These are phyloP conservation scores for Dicorynia guianensis DNA, from an alignment of 306 rosid species.

Conservation along the genomic window DNA sequence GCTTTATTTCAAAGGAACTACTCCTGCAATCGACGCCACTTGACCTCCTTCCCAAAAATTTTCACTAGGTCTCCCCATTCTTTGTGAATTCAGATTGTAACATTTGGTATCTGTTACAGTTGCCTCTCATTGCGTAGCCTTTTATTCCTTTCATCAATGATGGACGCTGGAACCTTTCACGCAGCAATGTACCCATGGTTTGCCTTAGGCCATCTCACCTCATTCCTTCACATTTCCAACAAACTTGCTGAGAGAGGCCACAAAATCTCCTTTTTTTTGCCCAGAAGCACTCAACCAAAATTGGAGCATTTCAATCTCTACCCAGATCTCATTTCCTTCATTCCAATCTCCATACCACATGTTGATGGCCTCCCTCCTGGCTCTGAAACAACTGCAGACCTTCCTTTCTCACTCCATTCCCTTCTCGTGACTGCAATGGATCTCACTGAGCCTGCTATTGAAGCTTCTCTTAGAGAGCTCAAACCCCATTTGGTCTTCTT, in stretches of 20 bases:
- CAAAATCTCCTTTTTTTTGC: constrained; percentile 65
- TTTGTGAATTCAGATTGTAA: background rate
- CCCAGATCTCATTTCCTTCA: constrained; percentile 63
- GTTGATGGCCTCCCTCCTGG: constrained; percentile 66
- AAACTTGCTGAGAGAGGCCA: constrained; percentile 71
- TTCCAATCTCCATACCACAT: constrained; percentile 63
- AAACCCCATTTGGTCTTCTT: constrained; percentile 60
- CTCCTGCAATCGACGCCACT: background rate
- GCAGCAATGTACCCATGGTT: constrained; percentile 74
- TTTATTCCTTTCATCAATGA: constrained; percentile 19
- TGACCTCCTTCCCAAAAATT: background rate
- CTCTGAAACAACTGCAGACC: constrained; percentile 68
- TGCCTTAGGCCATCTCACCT: constrained; percentile 72
- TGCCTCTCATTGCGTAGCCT: background rate
- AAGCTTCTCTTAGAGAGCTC: constrained; percentile 46
- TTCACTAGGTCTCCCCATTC: constrained; percentile 2
- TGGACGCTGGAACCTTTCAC: constrained; percentile 45
- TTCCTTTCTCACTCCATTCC: constrained; percentile 47
- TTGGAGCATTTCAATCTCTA: constrained; percentile 61
- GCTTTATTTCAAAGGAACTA: background rate
- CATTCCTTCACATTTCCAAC: constrained; percentile 71
- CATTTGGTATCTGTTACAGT: background rate
- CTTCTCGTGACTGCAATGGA: constrained; percentile 71
- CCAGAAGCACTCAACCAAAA: constrained; percentile 49
- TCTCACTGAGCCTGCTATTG: constrained; percentile 55